A percentile compares a stretch with the other conserved stretches of the same genome.
These are phyloP conservation scores for Dendrocalamus latiflorus DNA, from an alignment of 202 grass and related monocot genomes.

Conservation along the genomic window DNA sequence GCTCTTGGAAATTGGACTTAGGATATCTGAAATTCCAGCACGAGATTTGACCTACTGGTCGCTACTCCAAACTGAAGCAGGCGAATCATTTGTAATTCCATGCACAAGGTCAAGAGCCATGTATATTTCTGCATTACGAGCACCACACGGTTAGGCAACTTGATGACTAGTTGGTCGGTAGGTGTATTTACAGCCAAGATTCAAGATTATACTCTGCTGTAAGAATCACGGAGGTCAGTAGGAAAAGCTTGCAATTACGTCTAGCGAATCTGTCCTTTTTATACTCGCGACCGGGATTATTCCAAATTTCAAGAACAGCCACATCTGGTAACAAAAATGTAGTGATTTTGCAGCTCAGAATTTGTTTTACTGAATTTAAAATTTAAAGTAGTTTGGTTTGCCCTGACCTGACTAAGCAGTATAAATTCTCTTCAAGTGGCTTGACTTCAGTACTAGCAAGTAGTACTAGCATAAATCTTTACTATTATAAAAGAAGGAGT, in stretches of 20 bases:
- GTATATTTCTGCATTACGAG: background rate
- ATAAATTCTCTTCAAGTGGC: background rate
- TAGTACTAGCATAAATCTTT: background rate
- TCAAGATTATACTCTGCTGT: background rate
- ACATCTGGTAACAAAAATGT: background rate
- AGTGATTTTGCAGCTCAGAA: background rate
- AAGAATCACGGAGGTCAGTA: background rate
- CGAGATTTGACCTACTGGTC: conserved; percentile 9
- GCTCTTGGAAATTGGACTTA: background rate
- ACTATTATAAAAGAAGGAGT: too few relatives aligned
- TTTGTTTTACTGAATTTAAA: background rate
- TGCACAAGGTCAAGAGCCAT: background rate
- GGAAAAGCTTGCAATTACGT: background rate
- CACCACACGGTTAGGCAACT: background rate
- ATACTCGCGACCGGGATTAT: background rate
- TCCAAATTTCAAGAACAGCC: background rate
- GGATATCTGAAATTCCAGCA: background rate
- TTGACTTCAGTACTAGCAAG: background rate
- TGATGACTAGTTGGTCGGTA: background rate
- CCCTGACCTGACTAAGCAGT: background rate
- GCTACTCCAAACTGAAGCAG: background rate
- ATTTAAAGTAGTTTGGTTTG: background rate
- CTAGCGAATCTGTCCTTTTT: background rate
- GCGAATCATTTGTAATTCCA: background rate
- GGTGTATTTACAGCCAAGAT: background rate